A percentile compares a stretch with the other conserved stretches of the same genome.
These are phyloP conservation scores for Poa pratensis DNA, from an alignment of 176 grass and related monocot species.

Conservation along the genomic window DNA sequence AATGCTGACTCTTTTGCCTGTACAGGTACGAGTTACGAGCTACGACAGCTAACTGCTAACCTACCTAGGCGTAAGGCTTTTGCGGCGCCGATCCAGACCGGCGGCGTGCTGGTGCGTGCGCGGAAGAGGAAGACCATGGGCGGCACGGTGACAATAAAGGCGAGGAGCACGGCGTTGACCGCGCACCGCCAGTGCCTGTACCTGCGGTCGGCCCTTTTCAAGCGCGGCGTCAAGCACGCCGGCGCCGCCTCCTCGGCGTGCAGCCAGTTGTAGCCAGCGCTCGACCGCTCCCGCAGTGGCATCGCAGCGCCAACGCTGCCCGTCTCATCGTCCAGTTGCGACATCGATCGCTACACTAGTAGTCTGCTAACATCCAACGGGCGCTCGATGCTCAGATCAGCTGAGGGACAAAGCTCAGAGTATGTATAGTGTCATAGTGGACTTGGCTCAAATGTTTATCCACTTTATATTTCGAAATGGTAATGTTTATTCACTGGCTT, in stretches of 20 bases:
- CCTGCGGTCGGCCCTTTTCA: not conserved
- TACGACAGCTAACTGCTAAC: no score
- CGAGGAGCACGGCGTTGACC: slow-evolving; percentile 16
- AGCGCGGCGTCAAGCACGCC: not conserved
- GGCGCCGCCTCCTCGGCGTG: not conserved
- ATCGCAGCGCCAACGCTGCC: not conserved
- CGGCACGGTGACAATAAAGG: slow-evolving; percentile 36
- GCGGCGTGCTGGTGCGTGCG: not conserved
- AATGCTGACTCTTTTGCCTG: no score
- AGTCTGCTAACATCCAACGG: no score
- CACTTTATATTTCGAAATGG: no score
- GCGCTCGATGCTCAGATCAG: not conserved
- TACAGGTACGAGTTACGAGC: no score
- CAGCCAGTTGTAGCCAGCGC: not conserved
- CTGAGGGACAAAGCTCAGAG: not conserved
- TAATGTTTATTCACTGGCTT: not conserved
- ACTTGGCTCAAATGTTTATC: not conserved
- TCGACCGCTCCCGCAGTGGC: not conserved
- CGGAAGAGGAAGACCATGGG: slow-evolving; percentile 35
- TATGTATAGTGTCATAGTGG: not conserved
- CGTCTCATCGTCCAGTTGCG: not conserved
- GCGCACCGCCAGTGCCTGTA: not conserved
- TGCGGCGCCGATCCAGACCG: slow-evolving; percentile 33
- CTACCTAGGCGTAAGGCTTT: slow-evolving; percentile 13
- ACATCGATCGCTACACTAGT: slow-evolving; percentile 10